A percentile compares a stretch with the other conserved stretches of the same genome.
Evolutionary conservation across 2,329 filamentous ascomycete genomes (phyloP).

Genomic region (Venturia oleaginea): DNA sequence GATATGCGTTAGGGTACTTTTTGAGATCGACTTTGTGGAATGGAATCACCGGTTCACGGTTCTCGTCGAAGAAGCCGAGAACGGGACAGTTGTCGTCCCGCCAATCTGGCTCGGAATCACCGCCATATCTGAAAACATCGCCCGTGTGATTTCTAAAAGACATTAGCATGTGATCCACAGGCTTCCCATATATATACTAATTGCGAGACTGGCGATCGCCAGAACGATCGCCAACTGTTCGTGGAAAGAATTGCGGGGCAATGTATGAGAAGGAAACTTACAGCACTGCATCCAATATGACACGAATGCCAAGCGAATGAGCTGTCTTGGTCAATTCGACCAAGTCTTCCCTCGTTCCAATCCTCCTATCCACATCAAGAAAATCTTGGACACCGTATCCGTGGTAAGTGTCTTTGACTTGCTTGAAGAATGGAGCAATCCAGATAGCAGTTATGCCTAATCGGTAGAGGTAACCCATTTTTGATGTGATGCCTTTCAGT

Average conservation of each 20-base stretch:
- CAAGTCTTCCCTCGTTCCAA: conserved; percentile 20
- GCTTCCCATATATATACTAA: background rate
- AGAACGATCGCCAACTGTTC: background rate
- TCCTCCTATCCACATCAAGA: conserved; percentile 19
- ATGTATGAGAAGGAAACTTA: background rate
- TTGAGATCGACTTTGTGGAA: background rate
- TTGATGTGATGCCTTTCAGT: conserved; percentile 18
- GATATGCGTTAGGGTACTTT: conserved; percentile 2
- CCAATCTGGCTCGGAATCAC: conserved; percentile 7
- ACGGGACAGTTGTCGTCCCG: background rate
- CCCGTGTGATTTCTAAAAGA: conserved; percentile 19
- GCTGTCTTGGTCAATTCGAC: conserved; percentile 18
- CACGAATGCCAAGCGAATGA: conserved; percentile 19
- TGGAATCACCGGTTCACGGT: conserved; percentile 6
- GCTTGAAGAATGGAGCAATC: conserved; percentile 21
- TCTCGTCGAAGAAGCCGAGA: conserved; percentile 15
- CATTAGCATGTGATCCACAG: background rate
- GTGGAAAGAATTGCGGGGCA: background rate
- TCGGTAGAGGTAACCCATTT: conserved; percentile 20
- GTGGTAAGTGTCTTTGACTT: conserved; percentile 19
- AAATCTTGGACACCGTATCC: conserved; percentile 20
- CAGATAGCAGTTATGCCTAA: conserved; percentile 20
- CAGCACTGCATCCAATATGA: conserved; percentile 18
- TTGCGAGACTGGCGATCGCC: background rate
- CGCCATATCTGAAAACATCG: conserved; percentile 13